Conservation (phyloP, 192 early-diverging fungal genomes). For the Backusella psychrophila region DNA sequence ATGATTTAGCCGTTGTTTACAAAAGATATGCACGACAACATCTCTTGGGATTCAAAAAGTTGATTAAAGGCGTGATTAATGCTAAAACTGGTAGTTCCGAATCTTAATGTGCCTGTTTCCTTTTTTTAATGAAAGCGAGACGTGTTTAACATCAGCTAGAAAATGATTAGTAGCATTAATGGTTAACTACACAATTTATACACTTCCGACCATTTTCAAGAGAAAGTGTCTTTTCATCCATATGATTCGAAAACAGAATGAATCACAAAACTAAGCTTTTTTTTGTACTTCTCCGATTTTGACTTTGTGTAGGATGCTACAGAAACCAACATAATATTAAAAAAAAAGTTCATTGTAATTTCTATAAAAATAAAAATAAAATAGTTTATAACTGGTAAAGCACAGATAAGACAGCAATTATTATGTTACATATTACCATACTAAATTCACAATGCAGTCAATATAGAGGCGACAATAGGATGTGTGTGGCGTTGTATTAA, state of each 20-base stretch:
- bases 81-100: conserved; percentile 1
- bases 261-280: not conserved
- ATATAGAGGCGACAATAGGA: not conserved
- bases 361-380: not conserved
- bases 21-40: too few relatives aligned
- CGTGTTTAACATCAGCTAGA: not conserved
- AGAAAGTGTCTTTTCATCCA: not conserved
- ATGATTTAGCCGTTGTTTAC: too few relatives aligned
- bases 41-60: too few relatives aligned
- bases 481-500: conserved; percentile 1
- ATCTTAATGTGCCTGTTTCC: not conserved
- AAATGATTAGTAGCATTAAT: not conserved
- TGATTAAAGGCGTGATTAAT: not conserved
- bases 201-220: not conserved
- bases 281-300: not conserved
- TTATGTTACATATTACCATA: not conserved
- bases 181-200: not conserved
- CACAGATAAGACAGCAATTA: not conserved
- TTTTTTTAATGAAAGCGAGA: not conserved
- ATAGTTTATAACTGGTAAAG: too few relatives aligned
- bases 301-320: not conserved
- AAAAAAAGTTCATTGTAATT: not conserved
- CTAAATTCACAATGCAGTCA: not conserved
- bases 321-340: not conserved
- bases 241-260: not conserved